Evolutionary conservation across 192 early-diverging fungal species (phyloP).

Genomic region (Coemansia sp.): DNA sequence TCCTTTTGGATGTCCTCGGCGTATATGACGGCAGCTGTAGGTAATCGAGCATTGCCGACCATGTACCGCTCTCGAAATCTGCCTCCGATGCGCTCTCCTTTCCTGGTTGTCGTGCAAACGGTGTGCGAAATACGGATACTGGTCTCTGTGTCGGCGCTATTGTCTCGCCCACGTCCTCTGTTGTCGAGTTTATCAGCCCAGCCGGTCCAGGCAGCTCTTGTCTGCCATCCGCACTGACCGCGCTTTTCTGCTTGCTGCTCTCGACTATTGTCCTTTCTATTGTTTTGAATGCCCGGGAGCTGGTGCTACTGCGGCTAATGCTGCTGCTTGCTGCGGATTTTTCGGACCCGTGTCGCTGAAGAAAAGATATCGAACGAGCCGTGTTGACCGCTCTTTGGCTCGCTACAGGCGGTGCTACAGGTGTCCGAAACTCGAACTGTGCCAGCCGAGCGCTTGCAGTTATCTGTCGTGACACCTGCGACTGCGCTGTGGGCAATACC

Average conservation of each 20-base stretch:
- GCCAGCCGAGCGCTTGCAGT: not conserved
- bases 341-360: not conserved
- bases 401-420: not conserved
- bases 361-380: not conserved
- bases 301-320: not conserved
- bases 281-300: conserved; percentile 4
- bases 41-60: conserved; percentile 45
- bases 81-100: conserved; percentile 19
- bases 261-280: conserved; percentile 16
- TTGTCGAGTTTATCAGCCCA: conserved; percentile 14
- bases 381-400: not conserved
- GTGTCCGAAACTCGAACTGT: not conserved
- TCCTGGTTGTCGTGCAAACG: conserved; percentile 12
- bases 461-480: not conserved
- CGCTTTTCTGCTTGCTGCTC: conserved; percentile 8
- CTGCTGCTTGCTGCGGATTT: conserved; percentile 1
- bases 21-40: conserved; percentile 34
- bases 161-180: not conserved
- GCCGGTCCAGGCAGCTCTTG: conserved; percentile 41
- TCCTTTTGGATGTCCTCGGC: conserved; percentile 17
- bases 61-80: conserved; percentile 50
- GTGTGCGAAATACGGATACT: conserved; percentile 32
- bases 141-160: conserved; percentile 24
- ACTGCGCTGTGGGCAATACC: too few species aligned
- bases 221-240: not conserved